These are phyloP conservation scores for Rossbeevera mucosa DNA, from an alignment of 768 basidiomycete species.

Conservation along the genomic window DNA sequence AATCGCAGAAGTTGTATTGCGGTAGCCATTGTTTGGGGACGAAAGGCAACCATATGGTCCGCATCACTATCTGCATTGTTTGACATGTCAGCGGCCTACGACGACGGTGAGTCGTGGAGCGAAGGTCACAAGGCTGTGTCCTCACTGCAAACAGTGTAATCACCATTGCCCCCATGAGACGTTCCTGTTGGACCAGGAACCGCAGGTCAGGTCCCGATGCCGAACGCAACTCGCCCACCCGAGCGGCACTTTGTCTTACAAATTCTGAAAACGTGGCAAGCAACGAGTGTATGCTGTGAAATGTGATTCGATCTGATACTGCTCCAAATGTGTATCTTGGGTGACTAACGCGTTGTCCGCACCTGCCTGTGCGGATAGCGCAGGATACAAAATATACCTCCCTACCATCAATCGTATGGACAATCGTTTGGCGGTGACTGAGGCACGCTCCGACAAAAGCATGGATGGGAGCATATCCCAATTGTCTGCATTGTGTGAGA, in stretches of 20 bases:
- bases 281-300: slow-evolving; percentile 12
- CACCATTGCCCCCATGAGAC: slow-evolving; percentile 32
- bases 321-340: neutral
- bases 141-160: slow-evolving; percentile 36
- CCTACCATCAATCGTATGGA: slow-evolving; percentile 53
- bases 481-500: slow-evolving; percentile 37
- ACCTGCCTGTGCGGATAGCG: slow-evolving; percentile 18
- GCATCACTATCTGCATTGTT: neutral
- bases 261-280: slow-evolving; percentile 17
- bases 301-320: neutral
- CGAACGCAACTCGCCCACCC: slow-evolving; percentile 9
- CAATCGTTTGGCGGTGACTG: slow-evolving; percentile 58
- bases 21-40: slow-evolving; percentile 43
- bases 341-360: slow-evolving; percentile 21
- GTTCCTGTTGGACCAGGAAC: slow-evolving; percentile 24
- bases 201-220: slow-evolving; percentile 1
- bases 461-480: slow-evolving; percentile 47
- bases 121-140: neutral
- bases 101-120: neutral
- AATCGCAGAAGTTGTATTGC: slow-evolving; percentile 43
- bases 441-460: slow-evolving; percentile 46
- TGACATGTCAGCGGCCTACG: slow-evolving; percentile 22
- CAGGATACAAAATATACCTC: slow-evolving; percentile 48
- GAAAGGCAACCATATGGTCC: slow-evolving; percentile 25
- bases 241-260: slow-evolving; percentile 17